These are phyloP conservation scores for Mallotus repandus DNA, from an alignment of 441 rosid genomes.

Conservation along the genomic window DNA sequence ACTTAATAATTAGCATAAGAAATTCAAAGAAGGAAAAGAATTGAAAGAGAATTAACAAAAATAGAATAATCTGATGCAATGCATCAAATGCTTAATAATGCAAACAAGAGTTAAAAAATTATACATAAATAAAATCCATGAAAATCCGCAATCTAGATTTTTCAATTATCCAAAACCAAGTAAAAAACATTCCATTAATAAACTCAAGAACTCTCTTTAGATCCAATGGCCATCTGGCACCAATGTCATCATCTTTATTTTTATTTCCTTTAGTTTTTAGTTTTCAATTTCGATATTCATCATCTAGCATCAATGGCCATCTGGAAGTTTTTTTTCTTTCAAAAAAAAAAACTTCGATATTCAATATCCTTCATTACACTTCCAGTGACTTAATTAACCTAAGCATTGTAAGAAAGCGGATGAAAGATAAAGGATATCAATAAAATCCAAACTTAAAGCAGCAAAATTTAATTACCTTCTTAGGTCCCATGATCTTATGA, in stretches of 20 bases:
- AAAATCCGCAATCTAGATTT: not conserved
- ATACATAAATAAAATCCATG: not conserved
- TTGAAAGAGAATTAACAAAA: not conserved
- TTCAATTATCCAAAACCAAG: constrained; percentile 1
- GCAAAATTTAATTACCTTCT: constrained; percentile 37
- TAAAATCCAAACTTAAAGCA: constrained; percentile 20
- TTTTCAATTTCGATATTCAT: too few relatives aligned
- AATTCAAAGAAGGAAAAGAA: not conserved
- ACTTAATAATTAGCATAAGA: not conserved
- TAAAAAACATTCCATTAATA: not conserved
- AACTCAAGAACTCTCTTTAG: not conserved
- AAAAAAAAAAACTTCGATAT: too few relatives aligned
- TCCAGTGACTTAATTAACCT: not conserved
- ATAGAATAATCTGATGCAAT: not conserved
- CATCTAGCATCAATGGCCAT: too few relatives aligned
- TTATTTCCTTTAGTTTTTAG: too few relatives aligned
- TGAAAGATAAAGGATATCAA: not conserved
- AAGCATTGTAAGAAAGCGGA: not conserved
- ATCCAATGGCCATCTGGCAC: not conserved
- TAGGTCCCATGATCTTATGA: constrained; percentile 50
- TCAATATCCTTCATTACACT: not conserved
- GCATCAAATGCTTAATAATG: not conserved
- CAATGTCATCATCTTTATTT: too few relatives aligned
- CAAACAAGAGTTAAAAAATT: not conserved
- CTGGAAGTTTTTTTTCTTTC: too few relatives aligned